Percentiles rank a stretch among this genome's conserved stretches.
phyloP scores from a whole-genome alignment of 2,329 filamentous ascomycete species.

The Diaporthe helianthi region DNA sequence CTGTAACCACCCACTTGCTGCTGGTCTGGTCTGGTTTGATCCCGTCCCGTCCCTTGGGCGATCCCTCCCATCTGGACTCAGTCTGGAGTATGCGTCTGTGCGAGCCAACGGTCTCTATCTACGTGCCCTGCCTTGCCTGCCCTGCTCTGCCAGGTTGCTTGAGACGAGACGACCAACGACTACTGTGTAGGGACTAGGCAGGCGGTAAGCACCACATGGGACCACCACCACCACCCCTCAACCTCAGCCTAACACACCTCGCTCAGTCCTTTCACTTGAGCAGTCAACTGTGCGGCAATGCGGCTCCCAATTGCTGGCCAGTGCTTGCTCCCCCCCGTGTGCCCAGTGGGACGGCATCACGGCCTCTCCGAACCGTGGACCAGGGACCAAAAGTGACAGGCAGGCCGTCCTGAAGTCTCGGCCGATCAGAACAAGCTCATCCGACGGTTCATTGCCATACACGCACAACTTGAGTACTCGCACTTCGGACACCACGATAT shows the following conservation, averaged over 20 bases:
- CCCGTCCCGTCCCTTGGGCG: neutral
- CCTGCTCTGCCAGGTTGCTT: too few species aligned
- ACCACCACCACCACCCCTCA: too few species aligned
- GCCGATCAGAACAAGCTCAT: slow-evolving; percentile 1
- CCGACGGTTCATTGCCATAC: neutral
- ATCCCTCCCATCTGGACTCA: slow-evolving; percentile 11
- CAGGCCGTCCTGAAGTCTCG: too few species aligned
- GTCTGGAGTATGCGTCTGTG: slow-evolving; percentile 8
- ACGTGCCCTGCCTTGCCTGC: neutral
- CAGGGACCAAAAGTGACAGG: neutral
- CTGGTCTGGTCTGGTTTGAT: neutral
- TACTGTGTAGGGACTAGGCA: neutral
- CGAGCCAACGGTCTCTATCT: neutral
- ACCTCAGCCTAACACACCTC: neutral
- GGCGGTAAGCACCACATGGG: neutral
- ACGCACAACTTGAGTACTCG: neutral
- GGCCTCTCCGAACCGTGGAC: slow-evolving; percentile 20
- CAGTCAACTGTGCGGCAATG: neutral
- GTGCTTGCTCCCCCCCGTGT: neutral
- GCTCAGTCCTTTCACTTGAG: too few species aligned
- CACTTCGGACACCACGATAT: neutral
- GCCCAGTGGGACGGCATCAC: slow-evolving; percentile 23
- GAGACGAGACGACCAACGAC: neutral
- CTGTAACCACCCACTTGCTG: neutral
- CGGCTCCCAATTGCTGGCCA: slow-evolving; percentile 3